Conservation (phyloP, 768 basidiomycete genomes). For the Rubroboletus pulcherrimus region DNA sequence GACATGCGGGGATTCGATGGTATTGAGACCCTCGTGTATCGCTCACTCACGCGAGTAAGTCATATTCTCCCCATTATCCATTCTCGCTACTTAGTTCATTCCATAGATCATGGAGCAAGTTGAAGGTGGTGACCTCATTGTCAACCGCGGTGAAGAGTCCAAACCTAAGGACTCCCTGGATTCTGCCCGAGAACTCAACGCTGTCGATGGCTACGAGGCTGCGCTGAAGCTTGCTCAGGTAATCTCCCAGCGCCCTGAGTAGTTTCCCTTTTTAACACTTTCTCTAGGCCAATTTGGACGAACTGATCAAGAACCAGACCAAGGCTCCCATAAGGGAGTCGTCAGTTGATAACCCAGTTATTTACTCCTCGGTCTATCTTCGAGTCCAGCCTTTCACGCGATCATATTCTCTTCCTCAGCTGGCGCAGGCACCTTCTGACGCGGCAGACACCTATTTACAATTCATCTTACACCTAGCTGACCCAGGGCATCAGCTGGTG, state of each 20-base stretch:
- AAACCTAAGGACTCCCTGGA: slow-evolving; percentile 54
- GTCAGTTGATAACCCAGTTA: slow-evolving; percentile 55
- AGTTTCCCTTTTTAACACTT: not conserved
- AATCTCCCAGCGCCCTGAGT: slow-evolving; percentile 11
- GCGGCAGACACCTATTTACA: slow-evolving; percentile 42
- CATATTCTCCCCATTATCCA: not conserved
- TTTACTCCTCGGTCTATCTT: slow-evolving; percentile 87
- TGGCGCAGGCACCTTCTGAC: slow-evolving; percentile 22
- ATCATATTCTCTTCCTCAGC: slow-evolving; percentile 43
- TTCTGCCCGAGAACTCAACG: slow-evolving; percentile 64
- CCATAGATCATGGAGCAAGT: slow-evolving; percentile 88
- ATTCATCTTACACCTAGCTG: slow-evolving; percentile 63
- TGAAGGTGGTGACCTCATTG: slow-evolving; percentile 85
- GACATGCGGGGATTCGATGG: slow-evolving; percentile 98
- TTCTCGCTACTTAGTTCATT: slow-evolving; percentile 3
- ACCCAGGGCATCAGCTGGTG: slow-evolving; percentile 75
- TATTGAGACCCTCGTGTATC: slow-evolving; percentile 90
- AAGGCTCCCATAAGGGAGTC: slow-evolving; percentile 27
- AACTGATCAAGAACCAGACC: slow-evolving; percentile 64
- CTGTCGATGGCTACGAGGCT: slow-evolving; percentile 79
- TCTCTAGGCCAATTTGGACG: slow-evolving; percentile 69
- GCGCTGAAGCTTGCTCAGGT: slow-evolving; percentile 86
- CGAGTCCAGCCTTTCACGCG: slow-evolving; percentile 87
- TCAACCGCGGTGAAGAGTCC: slow-evolving; percentile 79
- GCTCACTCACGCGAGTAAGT: slow-evolving; percentile 73